Evolutionary conservation across 2,329 filamentous ascomycete genomes (phyloP), one percentile per base, ranked within the genome.

Genomic region (Nannizziopsis barbatae): DNA sequence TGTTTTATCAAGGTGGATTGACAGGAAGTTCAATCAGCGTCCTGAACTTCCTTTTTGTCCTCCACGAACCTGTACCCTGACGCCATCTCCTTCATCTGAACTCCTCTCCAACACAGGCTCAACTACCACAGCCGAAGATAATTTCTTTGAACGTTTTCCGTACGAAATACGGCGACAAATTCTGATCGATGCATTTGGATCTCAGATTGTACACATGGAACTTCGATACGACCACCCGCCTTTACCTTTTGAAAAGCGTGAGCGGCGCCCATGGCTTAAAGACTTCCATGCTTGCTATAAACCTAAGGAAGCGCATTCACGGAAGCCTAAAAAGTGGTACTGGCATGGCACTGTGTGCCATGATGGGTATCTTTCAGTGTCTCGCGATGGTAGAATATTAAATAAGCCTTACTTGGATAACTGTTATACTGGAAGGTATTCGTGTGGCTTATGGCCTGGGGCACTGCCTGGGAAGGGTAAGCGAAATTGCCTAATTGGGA

Each of bases 131-230:
- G 39, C 20, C 3, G 31, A 40, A 22, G 42, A 45, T 10, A 48
- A 36, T 32, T 48, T 54, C n/a, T 58, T 56, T 39, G 12, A 48
- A 3, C n/a, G 36, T 3, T 43, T 62, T 11, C 60, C 60, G 7
- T 38, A 53, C 14, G 59, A 64, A 42, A 45, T 64, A 20, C 58
- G 60, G 3, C 52, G 52, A 12, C 53, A 56, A 33, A 60, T 60
- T 36, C 38, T 54, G 5, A 38, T 46, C 3, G 12, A 47, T n/a
- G 39, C 44, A 3, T 50, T 52, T 37, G 43, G 50, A 2, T 22
- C 41, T 17, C 14, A n/a, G 0, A 35, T 40, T 9, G 5, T 53
- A 10, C 50, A 53, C 17, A 35, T 50, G 10, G 50, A 48, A n/a
- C 27, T 50, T 7, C 27, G 15, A 18, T 43, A 43, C 14, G 31